Evolutionary conservation across 805 yeast species (phyloP).

Genomic region (Saturnispora galanensis): DNA sequence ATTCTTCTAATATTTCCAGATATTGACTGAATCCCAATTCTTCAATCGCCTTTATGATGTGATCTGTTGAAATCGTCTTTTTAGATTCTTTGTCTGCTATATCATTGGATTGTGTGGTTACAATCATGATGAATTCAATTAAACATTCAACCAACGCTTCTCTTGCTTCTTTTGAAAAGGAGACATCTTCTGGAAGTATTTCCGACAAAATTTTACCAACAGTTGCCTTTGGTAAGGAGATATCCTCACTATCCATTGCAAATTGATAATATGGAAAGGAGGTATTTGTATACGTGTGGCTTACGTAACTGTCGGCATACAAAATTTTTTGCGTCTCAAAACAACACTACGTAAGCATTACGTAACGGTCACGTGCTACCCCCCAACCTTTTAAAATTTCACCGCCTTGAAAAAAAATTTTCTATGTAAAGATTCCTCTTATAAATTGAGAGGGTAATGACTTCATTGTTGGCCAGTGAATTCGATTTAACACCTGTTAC

Average conservation of each 20-base stretch:
- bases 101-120: conserved; percentile 88
- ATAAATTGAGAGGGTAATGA: background rate
- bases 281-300: background rate
- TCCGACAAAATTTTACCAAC: conserved; percentile 92
- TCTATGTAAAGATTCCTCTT: too few species aligned
- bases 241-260: conserved; percentile 23
- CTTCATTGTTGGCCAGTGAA: conserved; percentile 1
- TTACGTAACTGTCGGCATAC: background rate
- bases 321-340: background rate
- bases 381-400: too few species aligned
- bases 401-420: background rate
- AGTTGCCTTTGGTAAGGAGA: conserved; percentile 54
- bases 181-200: conserved; percentile 77
- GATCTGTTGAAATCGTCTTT: conserved; percentile 94
- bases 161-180: conserved; percentile 86
- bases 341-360: background rate
- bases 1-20: conserved; percentile 69
- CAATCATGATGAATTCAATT: conserved; percentile 89
- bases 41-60: conserved; percentile 79
- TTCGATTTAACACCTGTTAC: conserved; percentile 4
- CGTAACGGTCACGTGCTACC: background rate
- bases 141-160: conserved; percentile 95
- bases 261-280: background rate
- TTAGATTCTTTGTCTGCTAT: conserved; percentile 94
- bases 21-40: conserved; percentile 84